These are phyloP conservation scores for Kodamaea nitidulidarum DNA, from an alignment of 805 yeast genomes.

Conservation along the genomic window DNA sequence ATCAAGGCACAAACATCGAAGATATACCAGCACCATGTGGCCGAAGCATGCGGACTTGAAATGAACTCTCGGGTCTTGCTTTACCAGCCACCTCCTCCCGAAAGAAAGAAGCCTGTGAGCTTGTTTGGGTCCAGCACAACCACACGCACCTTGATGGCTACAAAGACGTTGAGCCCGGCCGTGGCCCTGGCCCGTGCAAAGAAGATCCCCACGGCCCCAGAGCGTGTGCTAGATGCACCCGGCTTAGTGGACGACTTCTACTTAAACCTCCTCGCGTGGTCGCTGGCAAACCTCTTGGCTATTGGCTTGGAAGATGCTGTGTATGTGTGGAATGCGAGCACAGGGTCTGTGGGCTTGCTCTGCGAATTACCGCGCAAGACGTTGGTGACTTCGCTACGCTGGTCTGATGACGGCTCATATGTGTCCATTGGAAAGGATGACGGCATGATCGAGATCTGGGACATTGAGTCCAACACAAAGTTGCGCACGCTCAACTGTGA, in stretches of 20 bases:
- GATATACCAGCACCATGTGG: slow-evolving; percentile 75
- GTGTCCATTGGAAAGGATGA: slow-evolving; percentile 79
- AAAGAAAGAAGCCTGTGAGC: slow-evolving; percentile 35
- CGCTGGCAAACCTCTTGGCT: slow-evolving; percentile 73
- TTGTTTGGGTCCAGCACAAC: slow-evolving; percentile 25
- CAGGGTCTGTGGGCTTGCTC: slow-evolving; percentile 71
- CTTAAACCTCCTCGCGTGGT: slow-evolving; percentile 84
- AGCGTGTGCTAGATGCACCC: slow-evolving; percentile 92
- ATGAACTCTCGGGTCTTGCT: slow-evolving; percentile 79
- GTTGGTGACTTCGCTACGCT: slow-evolving; percentile 66
- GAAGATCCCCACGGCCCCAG: slow-evolving; percentile 82
- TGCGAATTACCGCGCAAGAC: slow-evolving; percentile 49
- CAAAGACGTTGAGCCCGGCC: slow-evolving; percentile 38
- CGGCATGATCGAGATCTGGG: slow-evolving; percentile 91
- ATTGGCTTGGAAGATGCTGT: slow-evolving; percentile 82
- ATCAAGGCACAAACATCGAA: slow-evolving; percentile 51
- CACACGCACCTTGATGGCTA: slow-evolving; percentile 10
- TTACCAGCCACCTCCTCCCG: slow-evolving; percentile 85
- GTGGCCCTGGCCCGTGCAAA: slow-evolving; percentile 67
- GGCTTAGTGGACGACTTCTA: slow-evolving; percentile 92
- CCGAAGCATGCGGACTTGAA: slow-evolving; percentile 89
- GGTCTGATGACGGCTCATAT: slow-evolving; percentile 91
- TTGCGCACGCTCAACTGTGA: slow-evolving; percentile 75
- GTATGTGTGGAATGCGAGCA: slow-evolving; percentile 87
- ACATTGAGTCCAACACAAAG: slow-evolving; percentile 69